Evolutionary conservation across 495 filamentous ascomycete species (phyloP).

Genomic region (Neurospora sp.): DNA sequence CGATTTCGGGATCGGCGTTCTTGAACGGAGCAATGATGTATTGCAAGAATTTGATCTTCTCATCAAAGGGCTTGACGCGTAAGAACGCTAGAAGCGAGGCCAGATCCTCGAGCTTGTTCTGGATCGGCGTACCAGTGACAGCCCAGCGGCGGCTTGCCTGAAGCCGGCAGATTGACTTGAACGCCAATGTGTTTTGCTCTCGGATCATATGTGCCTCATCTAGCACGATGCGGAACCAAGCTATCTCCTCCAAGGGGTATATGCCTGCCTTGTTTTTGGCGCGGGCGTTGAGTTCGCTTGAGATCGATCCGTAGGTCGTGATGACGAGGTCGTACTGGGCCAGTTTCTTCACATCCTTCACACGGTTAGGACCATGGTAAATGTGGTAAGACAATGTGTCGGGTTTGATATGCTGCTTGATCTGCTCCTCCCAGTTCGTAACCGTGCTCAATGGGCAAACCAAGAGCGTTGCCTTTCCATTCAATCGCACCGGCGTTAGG

Average conservation of each 20-base stretch:
- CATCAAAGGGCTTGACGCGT: slow-evolving; percentile 75
- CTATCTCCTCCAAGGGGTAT: slow-evolving; percentile 63
- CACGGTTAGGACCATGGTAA: slow-evolving; percentile 73
- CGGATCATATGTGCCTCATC: slow-evolving; percentile 95
- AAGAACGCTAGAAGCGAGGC: slow-evolving; percentile 85
- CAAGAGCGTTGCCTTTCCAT: slow-evolving; percentile 73
- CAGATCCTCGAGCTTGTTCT: slow-evolving; percentile 87
- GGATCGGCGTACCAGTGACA: slow-evolving; percentile 84
- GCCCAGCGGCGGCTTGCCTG: slow-evolving; percentile 83
- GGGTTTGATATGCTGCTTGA: slow-evolving; percentile 64
- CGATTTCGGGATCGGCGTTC: slow-evolving; percentile 65
- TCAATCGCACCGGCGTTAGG: slow-evolving; percentile 44
- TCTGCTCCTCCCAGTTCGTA: slow-evolving; percentile 86
- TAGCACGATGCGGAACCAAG: slow-evolving; percentile 91
- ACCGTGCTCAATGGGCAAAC: slow-evolving; percentile 85
- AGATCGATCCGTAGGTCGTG: slow-evolving; percentile 83
- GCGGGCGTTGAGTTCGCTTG: slow-evolving; percentile 59
- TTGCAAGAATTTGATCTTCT: slow-evolving; percentile 59
- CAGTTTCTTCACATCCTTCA: slow-evolving; percentile 55
- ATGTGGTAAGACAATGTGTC: slow-evolving; percentile 55
- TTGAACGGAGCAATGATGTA: slow-evolving; percentile 77
- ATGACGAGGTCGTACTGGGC: slow-evolving; percentile 72
- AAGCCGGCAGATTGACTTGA: slow-evolving; percentile 74
- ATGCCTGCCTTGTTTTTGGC: slow-evolving; percentile 45
- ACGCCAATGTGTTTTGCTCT: slow-evolving; percentile 67